A percentile compares a stretch with the other conserved stretches of the same genome.
Evolutionary conservation across 148 eudicot species (phyloP).

Genomic region (Cornus kousa): DNA sequence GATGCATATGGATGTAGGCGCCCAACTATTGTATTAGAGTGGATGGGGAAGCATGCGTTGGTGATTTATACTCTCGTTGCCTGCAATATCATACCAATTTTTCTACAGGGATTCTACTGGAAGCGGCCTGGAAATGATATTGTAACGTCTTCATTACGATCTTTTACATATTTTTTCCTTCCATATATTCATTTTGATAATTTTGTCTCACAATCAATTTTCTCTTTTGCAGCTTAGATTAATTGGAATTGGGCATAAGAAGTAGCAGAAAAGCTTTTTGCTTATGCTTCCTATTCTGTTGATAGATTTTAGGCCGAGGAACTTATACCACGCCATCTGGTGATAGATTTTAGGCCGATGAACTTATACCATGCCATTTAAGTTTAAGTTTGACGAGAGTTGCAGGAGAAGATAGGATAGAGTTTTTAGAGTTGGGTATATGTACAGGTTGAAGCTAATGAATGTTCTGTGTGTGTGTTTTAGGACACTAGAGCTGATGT

Average conservation of each 20-base stretch:
- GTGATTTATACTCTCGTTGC: constrained; percentile 20
- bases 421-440: neutral
- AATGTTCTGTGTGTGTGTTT: no score
- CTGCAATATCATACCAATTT: constrained; percentile 18
- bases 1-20: constrained; percentile 16
- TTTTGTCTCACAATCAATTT: neutral
- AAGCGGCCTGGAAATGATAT: constrained; percentile 15
- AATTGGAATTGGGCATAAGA: no score
- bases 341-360: no score
- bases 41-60: constrained; percentile 27
- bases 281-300: no score
- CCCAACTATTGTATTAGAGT: constrained; percentile 14
- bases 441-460: neutral
- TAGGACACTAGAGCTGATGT: no score
- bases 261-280: no score
- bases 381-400: no score
- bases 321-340: no score
- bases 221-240: no score
- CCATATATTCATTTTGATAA: neutral
- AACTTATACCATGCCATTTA: no score
- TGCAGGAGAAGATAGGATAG: neutral
- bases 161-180: neutral
- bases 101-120: constrained; percentile 25
- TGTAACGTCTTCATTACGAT: neutral
- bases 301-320: no score